These are phyloP conservation scores for Mortierella sp. DNA, from an alignment of 371 early-diverging fungal species.

Conservation along the genomic window DNA sequence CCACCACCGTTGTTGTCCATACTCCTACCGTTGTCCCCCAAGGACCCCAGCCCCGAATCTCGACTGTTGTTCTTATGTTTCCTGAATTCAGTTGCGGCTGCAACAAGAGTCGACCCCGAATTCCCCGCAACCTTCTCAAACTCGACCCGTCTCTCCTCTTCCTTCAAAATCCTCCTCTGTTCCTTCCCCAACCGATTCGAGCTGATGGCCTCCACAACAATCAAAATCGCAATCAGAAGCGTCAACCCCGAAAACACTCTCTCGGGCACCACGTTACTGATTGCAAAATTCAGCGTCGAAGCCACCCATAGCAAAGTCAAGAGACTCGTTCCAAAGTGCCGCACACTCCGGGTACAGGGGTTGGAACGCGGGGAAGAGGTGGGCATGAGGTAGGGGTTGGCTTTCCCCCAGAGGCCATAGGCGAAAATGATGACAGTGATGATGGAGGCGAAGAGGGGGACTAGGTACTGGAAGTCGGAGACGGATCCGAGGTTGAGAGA, in stretches of 20 bases:
- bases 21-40: not conserved
- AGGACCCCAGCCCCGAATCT: not conserved
- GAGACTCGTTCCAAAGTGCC: constrained; percentile 1
- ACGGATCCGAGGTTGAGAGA: not conserved
- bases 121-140: not conserved
- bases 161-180: constrained; percentile 21
- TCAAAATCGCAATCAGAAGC: constrained; percentile 3
- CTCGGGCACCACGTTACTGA: not conserved
- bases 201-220: constrained; percentile 17
- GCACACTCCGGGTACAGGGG: constrained; percentile 11
- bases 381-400: constrained; percentile 22
- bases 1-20: not conserved
- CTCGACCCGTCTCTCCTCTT: not conserved
- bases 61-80: not conserved
- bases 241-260: constrained; percentile 1
- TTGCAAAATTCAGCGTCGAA: not conserved
- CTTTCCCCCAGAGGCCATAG: constrained; percentile 29
- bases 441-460: constrained; percentile 8
- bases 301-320: constrained; percentile 3
- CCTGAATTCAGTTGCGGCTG: not conserved
- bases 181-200: constrained; percentile 14
- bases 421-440: constrained; percentile 25
- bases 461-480: not conserved
- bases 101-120: not conserved
- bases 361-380: constrained; percentile 24